These are phyloP conservation scores for Marsdenia floribunda DNA, from an alignment of 257 asterid species.

Conservation along the genomic window DNA sequence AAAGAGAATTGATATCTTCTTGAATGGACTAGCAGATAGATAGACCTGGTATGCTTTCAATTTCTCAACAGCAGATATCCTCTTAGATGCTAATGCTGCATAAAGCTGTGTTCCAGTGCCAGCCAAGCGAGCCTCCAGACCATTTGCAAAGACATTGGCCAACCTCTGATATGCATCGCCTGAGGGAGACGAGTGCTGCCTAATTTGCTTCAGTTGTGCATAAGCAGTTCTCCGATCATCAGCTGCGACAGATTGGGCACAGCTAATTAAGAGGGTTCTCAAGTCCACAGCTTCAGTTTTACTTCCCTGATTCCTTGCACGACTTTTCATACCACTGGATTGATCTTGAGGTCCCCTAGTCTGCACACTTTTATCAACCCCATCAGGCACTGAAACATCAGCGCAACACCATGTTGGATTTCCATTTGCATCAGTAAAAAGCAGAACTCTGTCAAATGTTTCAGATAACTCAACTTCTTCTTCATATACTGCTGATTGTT, in stretches of 20 bases:
- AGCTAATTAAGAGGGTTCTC: constrained; percentile 61
- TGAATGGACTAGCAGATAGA: constrained; percentile 69
- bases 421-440: constrained; percentile 42
- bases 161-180: constrained; percentile 79
- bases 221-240: constrained; percentile 66
- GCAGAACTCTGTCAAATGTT: constrained; percentile 75
- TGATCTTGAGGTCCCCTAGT: constrained; percentile 28
- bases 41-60: constrained; percentile 78
- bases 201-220: constrained; percentile 67
- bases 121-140: constrained; percentile 80
- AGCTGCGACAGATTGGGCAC: constrained; percentile 80
- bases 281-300: constrained; percentile 60
- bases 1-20: constrained; percentile 51
- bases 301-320: constrained; percentile 37
- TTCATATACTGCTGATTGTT: constrained; percentile 59
- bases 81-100: constrained; percentile 50
- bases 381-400: constrained; percentile 12
- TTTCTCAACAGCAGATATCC: constrained; percentile 65
- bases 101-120: constrained; percentile 74
- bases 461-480: constrained; percentile 80
- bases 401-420: constrained; percentile 18
- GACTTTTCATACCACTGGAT: constrained; percentile 36
- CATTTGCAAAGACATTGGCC: constrained; percentile 62
- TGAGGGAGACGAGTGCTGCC: constrained; percentile 53
- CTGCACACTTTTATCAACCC: constrained; percentile 15